Percentiles rank a stretch among this genome's conserved stretches.
Evolutionary conservation across 2,329 filamentous ascomycete species (phyloP).

Genomic region (Hymenoscyphus fructigenus): DNA sequence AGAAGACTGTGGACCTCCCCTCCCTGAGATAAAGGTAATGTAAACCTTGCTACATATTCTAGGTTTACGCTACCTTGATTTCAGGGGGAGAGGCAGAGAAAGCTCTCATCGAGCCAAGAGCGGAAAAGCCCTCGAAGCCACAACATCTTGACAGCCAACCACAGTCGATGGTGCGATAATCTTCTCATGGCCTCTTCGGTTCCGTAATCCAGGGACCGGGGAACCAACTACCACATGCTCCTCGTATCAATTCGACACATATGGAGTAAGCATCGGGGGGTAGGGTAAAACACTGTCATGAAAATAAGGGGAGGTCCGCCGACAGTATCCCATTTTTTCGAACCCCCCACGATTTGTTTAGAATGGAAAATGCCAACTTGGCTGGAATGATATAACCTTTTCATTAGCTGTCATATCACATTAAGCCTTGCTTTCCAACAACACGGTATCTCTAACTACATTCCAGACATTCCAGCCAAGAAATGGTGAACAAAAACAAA

Average conservation of each 20-base stretch:
- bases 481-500: neutral
- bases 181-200: neutral
- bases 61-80: too few relatives aligned
- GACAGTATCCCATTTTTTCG: neutral
- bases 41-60: too few relatives aligned
- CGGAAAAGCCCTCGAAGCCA: too few relatives aligned
- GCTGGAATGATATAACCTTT: neutral
- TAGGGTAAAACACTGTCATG: neutral
- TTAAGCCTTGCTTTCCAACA: neutral
- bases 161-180: neutral
- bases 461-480: neutral
- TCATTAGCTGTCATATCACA: slow-evolving; percentile 1
- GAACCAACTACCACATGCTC: neutral
- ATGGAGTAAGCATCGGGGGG: neutral
- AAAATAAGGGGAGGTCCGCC: neutral
- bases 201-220: neutral
- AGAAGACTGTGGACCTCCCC: too few relatives aligned
- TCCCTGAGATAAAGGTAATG: too few relatives aligned
- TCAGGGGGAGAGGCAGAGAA: too few relatives aligned
- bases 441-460: neutral
- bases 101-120: neutral
- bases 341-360: neutral
- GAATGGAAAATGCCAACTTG: neutral
- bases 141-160: neutral
- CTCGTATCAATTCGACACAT: neutral